Base-by-base conservation (phyloP, 164 flowering plant species). In the Santalum album region DNA sequence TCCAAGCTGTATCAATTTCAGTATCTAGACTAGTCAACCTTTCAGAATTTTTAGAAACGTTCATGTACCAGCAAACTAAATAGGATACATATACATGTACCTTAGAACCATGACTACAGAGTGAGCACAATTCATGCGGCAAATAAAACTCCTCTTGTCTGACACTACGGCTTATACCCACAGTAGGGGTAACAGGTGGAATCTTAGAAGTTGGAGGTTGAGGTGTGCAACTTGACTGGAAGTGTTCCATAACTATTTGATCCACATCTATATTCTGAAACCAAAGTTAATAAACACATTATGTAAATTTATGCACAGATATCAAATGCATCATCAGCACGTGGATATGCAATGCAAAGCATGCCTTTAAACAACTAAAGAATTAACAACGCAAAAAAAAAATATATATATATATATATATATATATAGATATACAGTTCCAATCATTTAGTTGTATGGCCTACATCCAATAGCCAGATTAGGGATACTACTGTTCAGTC, bases 261-360 rank as follows among this genome's bases (percentile, higher is more conserved):
- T 92, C 99, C 51, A 92, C 80, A 65, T 92, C 97, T 60, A 92
- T 77, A 70, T 69, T 66, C 96, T 92, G 81, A 50, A 68, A 61
- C 46, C 59, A 55, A 45, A 66, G 36, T 7, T 7, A 34, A 25
- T 2, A 11, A 2, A 25, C 23, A 12, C 51, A 19, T 57, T 9
- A 39, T 21, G 45, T 16, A 12, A 60, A 55, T 18, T 25, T 25
- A 29, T 49, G 44, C 46, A 22, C 23, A 44, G 11, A 46, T 22
- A 57, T 43, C 18, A 36, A 22, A 20, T 15, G 9, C 19, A 25
- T 24, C 12, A 45, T 1, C 25, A 15, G 35, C 44, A 14, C 16
- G 23, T 16, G 16, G 19, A 61, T 45, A 10, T 10, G 16, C 15
- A 20, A 2, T 7, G 9, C 49, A 21, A 10, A 20, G 21, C 5